Evolutionary conservation across 768 basidiomycete genomes (phyloP).

Genomic region (Agaricus bisporus): DNA sequence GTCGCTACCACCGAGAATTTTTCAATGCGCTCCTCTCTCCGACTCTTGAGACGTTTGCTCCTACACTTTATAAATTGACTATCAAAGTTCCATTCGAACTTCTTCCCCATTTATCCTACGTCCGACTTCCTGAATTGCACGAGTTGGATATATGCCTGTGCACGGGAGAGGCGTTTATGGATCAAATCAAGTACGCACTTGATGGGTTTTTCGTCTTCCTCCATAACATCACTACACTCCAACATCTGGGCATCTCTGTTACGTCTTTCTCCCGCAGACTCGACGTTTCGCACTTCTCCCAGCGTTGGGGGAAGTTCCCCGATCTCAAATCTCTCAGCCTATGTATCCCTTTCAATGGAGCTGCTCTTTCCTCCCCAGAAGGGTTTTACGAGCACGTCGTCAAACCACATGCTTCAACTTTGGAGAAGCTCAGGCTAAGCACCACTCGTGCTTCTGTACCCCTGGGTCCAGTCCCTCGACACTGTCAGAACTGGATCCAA

Average conservation of each 20-base stretch:
- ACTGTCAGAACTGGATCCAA: slow-evolving; percentile 36
- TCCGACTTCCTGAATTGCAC: slow-evolving; percentile 29
- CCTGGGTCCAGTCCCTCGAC: slow-evolving; percentile 17
- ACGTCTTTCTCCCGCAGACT: slow-evolving; percentile 30
- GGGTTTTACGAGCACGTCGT: slow-evolving; percentile 29
- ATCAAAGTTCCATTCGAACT: slow-evolving; percentile 34
- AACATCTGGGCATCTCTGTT: slow-evolving; percentile 29
- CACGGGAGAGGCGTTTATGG: slow-evolving; percentile 21
- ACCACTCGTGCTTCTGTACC: slow-evolving; percentile 23
- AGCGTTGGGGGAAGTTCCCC: slow-evolving; percentile 31
- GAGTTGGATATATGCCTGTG: slow-evolving; percentile 29
- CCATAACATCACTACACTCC: slow-evolving; percentile 32
- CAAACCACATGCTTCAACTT: slow-evolving; percentile 24
- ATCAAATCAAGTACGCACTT: slow-evolving; percentile 28
- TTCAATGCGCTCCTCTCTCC: slow-evolving; percentile 31
- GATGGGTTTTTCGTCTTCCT: slow-evolving; percentile 40
- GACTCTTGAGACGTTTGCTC: slow-evolving; percentile 26
- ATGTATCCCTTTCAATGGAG: slow-evolving; percentile 40
- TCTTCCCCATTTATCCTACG: slow-evolving; percentile 25
- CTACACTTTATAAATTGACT: slow-evolving; percentile 25
- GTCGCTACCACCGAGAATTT: slow-evolving; percentile 28
- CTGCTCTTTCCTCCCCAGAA: slow-evolving; percentile 29
- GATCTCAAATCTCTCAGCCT: slow-evolving; percentile 30
- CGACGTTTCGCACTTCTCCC: slow-evolving; percentile 33
- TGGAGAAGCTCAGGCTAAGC: slow-evolving; percentile 30